Base-by-base conservation (phyloP, 345 rosid species). In the Populus euphratica region DNA sequence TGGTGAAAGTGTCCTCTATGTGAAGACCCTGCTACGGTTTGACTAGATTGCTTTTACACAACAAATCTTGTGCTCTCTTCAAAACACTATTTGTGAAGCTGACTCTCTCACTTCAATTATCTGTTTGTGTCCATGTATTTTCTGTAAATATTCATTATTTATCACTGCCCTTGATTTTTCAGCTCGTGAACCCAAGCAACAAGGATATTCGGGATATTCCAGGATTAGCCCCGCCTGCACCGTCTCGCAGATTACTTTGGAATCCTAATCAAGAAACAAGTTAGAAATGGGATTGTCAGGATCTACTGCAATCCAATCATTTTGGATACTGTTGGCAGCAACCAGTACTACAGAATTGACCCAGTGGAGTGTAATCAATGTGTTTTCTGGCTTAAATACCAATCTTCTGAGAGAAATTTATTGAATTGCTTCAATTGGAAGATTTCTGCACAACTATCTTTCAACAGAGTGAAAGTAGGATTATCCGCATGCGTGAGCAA, bases 151-250 rank as follows among this genome's bases (percentile, higher is more conserved):
- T 31, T 38, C 25, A 14, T 69, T 35, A n/a, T 70, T 76, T 8
- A 70, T 21, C 17, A 43, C 41, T 61, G 62, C 62, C 64, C 16
- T 43, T 43, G 10, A 44, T n/a, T 54, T 75, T 75, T 21, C 91
- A 96, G 99, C 81, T 96, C 68, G 96, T 92, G 85, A 83, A 91
- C 86, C 99, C 99, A 25, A 87, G 85, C 77, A 93, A 93, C 91
- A 93, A 92, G 80, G 95, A 92, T 84, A 91, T 93, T 79, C 91
- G 89, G 9, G 92, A 84, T 81, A 90, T 96, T 78, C 97, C 99
- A 1, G 99, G 98, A 49, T 67, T 96, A 82, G 98, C 97, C 14
- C 98, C 99, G 54, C 99, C 99, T 66, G 97, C 91, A 16, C 88
- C 84, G 87, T 74, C 77, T 72, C 88, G 99, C 59, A 90, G 87